Conservation (phyloP, 2,329 filamentous ascomycete genomes). For the Ambrosiella cleistominuta region DNA sequence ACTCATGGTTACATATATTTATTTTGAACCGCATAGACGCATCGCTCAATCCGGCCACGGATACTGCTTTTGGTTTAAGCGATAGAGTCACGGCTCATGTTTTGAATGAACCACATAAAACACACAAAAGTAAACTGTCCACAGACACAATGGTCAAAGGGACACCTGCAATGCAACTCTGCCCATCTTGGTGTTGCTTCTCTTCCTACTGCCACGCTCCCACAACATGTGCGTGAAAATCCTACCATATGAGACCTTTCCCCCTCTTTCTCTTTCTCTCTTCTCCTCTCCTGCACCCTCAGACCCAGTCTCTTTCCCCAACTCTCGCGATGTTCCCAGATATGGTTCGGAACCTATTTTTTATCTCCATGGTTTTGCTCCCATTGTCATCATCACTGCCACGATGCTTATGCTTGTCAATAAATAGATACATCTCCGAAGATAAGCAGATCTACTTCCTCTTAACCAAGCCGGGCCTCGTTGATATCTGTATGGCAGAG, state of each 20-base stretch:
- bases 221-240: background rate
- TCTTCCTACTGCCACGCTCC: background rate
- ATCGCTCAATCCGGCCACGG: background rate
- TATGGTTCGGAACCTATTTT: too few species aligned
- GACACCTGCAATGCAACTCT: background rate
- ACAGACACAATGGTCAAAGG: background rate
- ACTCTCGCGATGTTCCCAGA: too few species aligned
- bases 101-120: background rate
- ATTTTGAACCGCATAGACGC: background rate
- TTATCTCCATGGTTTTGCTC: too few species aligned
- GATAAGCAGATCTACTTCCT: too few species aligned
- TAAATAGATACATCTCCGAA: too few species aligned
- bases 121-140: background rate
- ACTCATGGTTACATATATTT: background rate
- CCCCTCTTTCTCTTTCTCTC: background rate
- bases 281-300: conserved; percentile 9
- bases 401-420: too few species aligned
- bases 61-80: background rate
- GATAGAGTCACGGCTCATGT: background rate
- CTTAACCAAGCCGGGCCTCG: too few species aligned
- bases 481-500: too few species aligned
- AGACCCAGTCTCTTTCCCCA: background rate
- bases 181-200: background rate
- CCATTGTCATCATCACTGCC: too few species aligned
- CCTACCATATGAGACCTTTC: background rate